Base-by-base conservation (phyloP, 768 basidiomycete species). In the Boletus edulis region DNA sequence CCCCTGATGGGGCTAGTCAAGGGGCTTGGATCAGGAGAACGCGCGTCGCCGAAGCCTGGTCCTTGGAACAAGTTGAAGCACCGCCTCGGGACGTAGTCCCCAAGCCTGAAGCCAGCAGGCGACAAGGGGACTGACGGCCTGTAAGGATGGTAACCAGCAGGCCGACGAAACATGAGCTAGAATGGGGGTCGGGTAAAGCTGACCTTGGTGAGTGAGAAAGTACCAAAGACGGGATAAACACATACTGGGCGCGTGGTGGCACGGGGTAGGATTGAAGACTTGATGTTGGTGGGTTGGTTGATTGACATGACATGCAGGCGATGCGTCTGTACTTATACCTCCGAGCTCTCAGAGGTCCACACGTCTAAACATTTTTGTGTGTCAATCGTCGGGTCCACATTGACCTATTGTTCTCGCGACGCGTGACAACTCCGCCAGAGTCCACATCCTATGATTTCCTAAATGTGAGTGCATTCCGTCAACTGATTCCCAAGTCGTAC, bases 91-190 rank as follows among this genome's bases (percentile, higher is more conserved):
- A 65, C 8, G 17, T 53, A 57, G 43, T 65, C 54, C 14, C 40
- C 34, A 31, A 65, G 35, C 63, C 67, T 69, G 66, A 63, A 24
- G 13, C 69, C 67, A 59, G 71, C 62, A 67, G 68, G 60, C n/a
- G 62, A 37, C 17, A 32, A 29, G 20, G 50, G 57, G 11, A 37
- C n/a, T 39, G 61, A 17, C 8, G 24, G 31, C 32, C 56, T 67
- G 44, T 57, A 57, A 14, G 63, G 65, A 31, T 62, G 52, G 38
- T 62, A 48, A 17, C 31, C 22, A 5, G 39, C 32, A 22, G 55
- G 58, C 11, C 56, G 59, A 14, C 49, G 47, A 32, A 61, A 66
- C 70, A 72, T 66, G 35, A 46, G 54, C 43, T 15, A 29, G 34
- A 44, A 52, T n/a, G 20, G 39, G 11, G 31, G 27, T 48, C 37